These are phyloP conservation scores for Secale cereale DNA, from an alignment of 176 grass and related monocot species.

Conservation along the genomic window DNA sequence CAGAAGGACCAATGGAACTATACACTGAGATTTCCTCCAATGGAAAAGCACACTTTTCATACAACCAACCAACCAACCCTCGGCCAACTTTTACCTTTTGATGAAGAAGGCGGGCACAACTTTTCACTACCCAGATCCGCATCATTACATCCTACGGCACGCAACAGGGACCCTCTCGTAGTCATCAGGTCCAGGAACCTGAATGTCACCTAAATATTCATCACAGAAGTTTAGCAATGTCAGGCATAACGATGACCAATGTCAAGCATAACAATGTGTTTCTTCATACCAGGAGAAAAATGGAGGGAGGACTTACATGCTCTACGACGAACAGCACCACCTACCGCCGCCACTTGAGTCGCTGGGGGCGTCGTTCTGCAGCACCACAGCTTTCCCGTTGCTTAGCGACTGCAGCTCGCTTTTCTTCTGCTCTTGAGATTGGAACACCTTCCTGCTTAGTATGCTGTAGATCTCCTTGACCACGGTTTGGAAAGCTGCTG, in stretches of 20 bases:
- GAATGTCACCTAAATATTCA: neutral
- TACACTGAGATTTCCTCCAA: slow-evolving; percentile 48
- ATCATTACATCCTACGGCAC: slow-evolving; percentile 10
- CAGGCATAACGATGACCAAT: neutral
- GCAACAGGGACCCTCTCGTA: neutral
- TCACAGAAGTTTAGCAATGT: neutral
- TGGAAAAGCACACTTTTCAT: slow-evolving; percentile 39
- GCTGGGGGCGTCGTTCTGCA: slow-evolving; percentile 47
- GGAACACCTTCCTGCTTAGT: slow-evolving; percentile 87
- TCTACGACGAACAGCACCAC: slow-evolving; percentile 81
- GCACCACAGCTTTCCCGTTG: slow-evolving; percentile 54
- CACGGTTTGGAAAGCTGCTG: slow-evolving; percentile 66
- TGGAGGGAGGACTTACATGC: slow-evolving; percentile 35
- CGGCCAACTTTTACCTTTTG: slow-evolving; percentile 19
- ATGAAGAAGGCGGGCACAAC: slow-evolving; percentile 21
- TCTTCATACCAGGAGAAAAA: neutral
- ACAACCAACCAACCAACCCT: slow-evolving; percentile 27
- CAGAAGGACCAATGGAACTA: slow-evolving; percentile 42
- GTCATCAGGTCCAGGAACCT: slow-evolving; percentile 29
- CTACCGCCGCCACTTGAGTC: slow-evolving; percentile 35
- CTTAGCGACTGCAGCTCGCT: slow-evolving; percentile 56
- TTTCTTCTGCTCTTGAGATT: slow-evolving; percentile 73
- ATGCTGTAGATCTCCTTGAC: slow-evolving; percentile 86
- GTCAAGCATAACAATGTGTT: neutral
- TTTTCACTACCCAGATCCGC: slow-evolving; percentile 35